These are phyloP conservation scores for Polyplosphaeria fusca DNA, from an alignment of 495 filamentous ascomycete genomes.

Conservation along the genomic window DNA sequence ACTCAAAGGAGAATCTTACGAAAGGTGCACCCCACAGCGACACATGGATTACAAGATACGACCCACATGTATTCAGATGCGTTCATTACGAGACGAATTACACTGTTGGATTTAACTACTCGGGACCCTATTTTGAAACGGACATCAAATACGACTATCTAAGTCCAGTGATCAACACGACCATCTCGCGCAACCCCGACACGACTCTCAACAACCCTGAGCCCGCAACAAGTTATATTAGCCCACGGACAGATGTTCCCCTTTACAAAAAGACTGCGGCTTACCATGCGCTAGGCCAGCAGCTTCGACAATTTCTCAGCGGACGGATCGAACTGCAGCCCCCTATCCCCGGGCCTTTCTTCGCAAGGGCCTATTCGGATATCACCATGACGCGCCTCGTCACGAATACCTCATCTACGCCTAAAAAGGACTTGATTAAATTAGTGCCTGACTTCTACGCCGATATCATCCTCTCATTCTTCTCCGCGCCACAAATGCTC, in stretches of 20 bases:
- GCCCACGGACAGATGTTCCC: constrained; percentile 5
- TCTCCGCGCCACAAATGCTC: constrained; percentile 38
- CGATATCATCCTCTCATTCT: constrained; percentile 40
- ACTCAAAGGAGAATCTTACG: constrained; percentile 30
- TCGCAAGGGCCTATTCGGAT: constrained; percentile 21
- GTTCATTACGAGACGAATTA: constrained; percentile 39
- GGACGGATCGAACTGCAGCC: constrained; percentile 34
- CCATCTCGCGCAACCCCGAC: background rate
- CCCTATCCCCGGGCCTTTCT: constrained; percentile 14
- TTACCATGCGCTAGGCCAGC: constrained; percentile 37
- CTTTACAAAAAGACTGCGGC: constrained; percentile 36
- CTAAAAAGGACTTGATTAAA: constrained; percentile 20
- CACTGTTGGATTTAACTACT: constrained; percentile 24
- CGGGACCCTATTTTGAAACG: constrained; percentile 9
- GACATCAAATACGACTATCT: constrained; percentile 11
- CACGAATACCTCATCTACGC: constrained; percentile 22
- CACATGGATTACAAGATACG: constrained; percentile 31
- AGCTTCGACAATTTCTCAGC: constrained; percentile 31
- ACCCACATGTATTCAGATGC: constrained; percentile 36
- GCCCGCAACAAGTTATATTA: constrained; percentile 5
- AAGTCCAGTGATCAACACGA: constrained; percentile 25
- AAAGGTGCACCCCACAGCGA: constrained; percentile 4
- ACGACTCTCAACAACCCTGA: constrained; percentile 1
- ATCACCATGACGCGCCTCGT: constrained; percentile 38
- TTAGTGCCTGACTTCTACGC: constrained; percentile 35